Evolutionary conservation across 441 rosid species (phyloP).

Genomic region (Euphorbia celastroides): DNA sequence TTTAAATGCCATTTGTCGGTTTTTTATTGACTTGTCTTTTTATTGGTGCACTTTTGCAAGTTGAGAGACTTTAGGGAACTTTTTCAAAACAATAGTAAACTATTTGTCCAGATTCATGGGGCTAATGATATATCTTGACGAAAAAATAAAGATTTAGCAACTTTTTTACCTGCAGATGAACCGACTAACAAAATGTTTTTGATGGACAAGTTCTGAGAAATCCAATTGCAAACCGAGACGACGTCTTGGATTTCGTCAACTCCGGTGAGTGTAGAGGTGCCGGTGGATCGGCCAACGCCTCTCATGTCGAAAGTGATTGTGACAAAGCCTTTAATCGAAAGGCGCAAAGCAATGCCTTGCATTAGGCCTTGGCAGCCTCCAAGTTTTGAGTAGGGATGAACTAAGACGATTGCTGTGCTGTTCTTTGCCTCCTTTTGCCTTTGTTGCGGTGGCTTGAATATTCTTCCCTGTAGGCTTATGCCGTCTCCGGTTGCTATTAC

Average conservation of each 20-base stretch:
- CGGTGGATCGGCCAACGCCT: constrained; percentile 81
- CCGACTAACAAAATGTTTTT: constrained; percentile 63
- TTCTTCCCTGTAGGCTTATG: constrained; percentile 16
- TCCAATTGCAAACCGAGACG: constrained; percentile 65
- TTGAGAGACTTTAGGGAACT: no score
- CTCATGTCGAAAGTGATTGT: constrained; percentile 82
- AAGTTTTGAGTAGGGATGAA: constrained; percentile 70
- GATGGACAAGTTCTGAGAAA: constrained; percentile 31
- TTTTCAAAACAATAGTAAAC: no score
- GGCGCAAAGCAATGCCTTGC: constrained; percentile 60
- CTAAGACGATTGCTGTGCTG: constrained; percentile 51
- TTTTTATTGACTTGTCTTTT: no score
- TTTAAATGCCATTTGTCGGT: no score
- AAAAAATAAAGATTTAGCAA: no score
- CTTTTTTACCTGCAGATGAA: constrained; percentile 88
- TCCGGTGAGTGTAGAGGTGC: constrained; percentile 75
- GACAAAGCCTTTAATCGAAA: constrained; percentile 44
- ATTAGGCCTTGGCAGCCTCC: constrained; percentile 75
- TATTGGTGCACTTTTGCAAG: no score
- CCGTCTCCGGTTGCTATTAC: constrained; percentile 19
- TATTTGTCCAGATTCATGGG: no score
- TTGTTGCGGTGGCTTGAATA: constrained; percentile 21
- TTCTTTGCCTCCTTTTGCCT: not conserved
- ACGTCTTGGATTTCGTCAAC: constrained; percentile 72
- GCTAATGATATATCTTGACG: no score